phyloP scores from a whole-genome alignment of 345 rosid species.

The Rubroshorea leprosula region DNA sequence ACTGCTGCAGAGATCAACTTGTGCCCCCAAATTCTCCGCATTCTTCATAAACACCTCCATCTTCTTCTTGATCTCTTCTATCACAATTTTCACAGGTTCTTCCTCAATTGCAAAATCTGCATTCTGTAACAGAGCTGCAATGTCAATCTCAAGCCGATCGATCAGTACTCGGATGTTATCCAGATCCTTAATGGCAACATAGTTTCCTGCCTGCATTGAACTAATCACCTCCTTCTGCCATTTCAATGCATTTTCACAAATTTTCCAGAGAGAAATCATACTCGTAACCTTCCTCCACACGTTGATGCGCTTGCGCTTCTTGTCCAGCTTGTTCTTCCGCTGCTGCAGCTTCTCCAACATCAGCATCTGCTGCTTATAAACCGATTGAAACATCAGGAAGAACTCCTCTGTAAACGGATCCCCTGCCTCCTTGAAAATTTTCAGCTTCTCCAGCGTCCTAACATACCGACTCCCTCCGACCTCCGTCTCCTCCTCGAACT shows the following conservation, averaged over 20 bases:
- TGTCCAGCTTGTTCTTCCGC: slow-evolving; percentile 79
- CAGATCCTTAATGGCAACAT: slow-evolving; percentile 66
- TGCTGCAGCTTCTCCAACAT: slow-evolving; percentile 76
- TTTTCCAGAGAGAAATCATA: slow-evolving; percentile 73
- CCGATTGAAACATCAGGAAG: slow-evolving; percentile 73
- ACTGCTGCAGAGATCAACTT: slow-evolving; percentile 73
- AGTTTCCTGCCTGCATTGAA: slow-evolving; percentile 78
- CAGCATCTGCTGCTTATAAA: slow-evolving; percentile 53
- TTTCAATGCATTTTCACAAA: slow-evolving; percentile 62
- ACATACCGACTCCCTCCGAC: slow-evolving; percentile 33
- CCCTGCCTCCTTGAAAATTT: slow-evolving; percentile 71
- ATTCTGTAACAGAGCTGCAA: slow-evolving; percentile 42
- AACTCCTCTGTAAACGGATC: slow-evolving; percentile 81
- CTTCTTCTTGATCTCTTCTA: slow-evolving; percentile 66
- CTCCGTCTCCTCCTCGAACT: slow-evolving; percentile 70
- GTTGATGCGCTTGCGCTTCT: slow-evolving; percentile 61
- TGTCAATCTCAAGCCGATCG: slow-evolving; percentile 67
- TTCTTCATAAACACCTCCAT: slow-evolving; percentile 68
- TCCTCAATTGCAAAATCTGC: slow-evolving; percentile 57
- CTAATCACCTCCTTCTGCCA: slow-evolving; percentile 67
- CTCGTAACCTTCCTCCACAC: slow-evolving; percentile 82
- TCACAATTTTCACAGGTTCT: slow-evolving; percentile 52
- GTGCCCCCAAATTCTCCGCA: slow-evolving; percentile 71
- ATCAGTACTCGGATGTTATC: slow-evolving; percentile 60
- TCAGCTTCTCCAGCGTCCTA: slow-evolving; percentile 75